Evolutionary conservation across 1,139 yeast species (phyloP), one percentile per base, ranked within the genome.

Genomic region (Suhomyces panamericanus): DNA sequence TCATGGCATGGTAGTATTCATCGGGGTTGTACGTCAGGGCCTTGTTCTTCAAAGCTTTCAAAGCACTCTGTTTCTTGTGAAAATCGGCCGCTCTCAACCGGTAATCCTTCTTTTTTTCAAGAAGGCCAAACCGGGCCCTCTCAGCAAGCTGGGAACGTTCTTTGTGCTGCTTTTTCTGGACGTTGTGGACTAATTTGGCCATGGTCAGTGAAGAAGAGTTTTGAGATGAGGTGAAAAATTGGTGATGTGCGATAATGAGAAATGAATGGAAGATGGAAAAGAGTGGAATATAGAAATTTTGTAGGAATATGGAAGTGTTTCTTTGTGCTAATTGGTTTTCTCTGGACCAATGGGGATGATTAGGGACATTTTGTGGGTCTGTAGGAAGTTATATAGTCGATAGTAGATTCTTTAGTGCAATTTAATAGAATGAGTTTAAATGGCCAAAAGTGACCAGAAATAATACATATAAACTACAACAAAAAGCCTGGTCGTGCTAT

Each of bases 31-130:
- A 78, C 38, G 77, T 76, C 37, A 75, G 71, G 1, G 87, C 95
- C 63, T 89, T 89, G 39, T 75, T 75, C 57, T 87, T 80, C 51
- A 93, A 76, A 1, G 85, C 77, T 66, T 87, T 87, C 44, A 93
- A 68, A 20, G 93, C 89, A 16, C 88, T 87, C 65, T 93, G 91
- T 61, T 93, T 93, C 65, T 81, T 78, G 66, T 93, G 98, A 61
- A 76, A 90, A 63, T 93, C 96, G 39, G 80, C 83, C 1, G 98
- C 95, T 66, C 99, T 81, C 40, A 89, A 78, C 57, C 80, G 81
- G 66, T 93, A 93, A 66, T 93, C 99, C 67, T 91, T 91, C 75
- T 93, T 95, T 78, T 93, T 93, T 66, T 93, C 98, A 42, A 93
- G 76, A 31, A 90, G 80, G 32, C 98, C 98, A 66, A 77, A 83